phyloP scores from a whole-genome alignment of 2,329 filamentous ascomycete genomes.

The Cordyceps tenuipes region DNA sequence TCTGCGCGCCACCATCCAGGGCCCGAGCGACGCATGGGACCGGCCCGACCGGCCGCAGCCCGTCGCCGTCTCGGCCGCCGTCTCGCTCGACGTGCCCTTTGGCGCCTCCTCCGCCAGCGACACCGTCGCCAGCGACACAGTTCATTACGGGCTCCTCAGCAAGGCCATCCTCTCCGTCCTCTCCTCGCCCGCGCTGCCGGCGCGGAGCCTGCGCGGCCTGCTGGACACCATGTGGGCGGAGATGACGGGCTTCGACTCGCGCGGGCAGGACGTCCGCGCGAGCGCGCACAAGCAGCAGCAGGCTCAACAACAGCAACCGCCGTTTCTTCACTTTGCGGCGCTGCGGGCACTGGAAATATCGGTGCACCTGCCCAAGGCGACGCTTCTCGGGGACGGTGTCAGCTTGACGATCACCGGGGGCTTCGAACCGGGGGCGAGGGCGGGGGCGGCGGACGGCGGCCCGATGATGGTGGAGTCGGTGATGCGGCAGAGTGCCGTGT shows the following conservation, averaged over 20 bases:
- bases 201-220: conserved; percentile 18
- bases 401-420: conserved; percentile 40
- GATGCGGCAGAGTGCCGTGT: conserved; percentile 19
- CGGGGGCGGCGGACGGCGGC: conserved; percentile 17
- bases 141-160: conserved; percentile 66
- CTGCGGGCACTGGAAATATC: conserved; percentile 43
- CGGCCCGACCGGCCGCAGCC: conserved; percentile 52
- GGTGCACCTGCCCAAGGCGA: conserved; percentile 58
- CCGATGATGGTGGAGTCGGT: conserved; percentile 14
- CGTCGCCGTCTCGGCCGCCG: conserved; percentile 48
- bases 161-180: conserved; percentile 52
- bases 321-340: conserved; percentile 24
- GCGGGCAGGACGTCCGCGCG: conserved; percentile 13
- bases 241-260: conserved; percentile 20
- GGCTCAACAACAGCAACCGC: not conserved
- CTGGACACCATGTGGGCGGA: conserved; percentile 26
- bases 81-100: conserved; percentile 50
- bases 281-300: not conserved
- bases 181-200: conserved; percentile 18
- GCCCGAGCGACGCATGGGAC: conserved; percentile 62
- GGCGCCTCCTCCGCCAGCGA: conserved; percentile 49
- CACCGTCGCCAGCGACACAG: conserved; percentile 57
- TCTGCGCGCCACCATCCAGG: conserved; percentile 47
- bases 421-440: conserved; percentile 26
- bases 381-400: conserved; percentile 54